Evolutionary conservation across 2,329 filamentous ascomycete genomes (phyloP).

Genomic region (Ilyonectria destructans): DNA sequence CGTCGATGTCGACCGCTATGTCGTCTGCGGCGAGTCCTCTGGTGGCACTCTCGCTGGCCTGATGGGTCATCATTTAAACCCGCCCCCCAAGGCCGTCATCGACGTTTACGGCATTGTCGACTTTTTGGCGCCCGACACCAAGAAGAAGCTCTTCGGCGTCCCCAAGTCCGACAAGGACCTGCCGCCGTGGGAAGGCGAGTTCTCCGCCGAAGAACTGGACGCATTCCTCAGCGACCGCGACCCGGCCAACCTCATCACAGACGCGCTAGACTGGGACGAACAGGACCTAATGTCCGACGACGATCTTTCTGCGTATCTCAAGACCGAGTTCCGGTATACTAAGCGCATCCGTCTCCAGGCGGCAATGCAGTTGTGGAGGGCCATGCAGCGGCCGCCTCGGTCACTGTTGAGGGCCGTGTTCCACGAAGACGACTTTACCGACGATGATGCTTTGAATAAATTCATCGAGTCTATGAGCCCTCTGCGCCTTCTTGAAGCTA

Average conservation of each 20-base stretch:
- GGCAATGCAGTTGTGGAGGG: conserved; percentile 11
- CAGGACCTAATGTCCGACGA: conserved; percentile 3
- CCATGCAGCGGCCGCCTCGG: conserved; percentile 9
- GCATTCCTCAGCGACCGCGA: conserved; percentile 8
- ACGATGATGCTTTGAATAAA: neutral
- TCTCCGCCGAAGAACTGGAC: conserved; percentile 7
- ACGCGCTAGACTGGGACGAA: conserved; percentile 13
- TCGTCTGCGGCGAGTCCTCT: conserved; percentile 14
- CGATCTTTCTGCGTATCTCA: conserved; percentile 2
- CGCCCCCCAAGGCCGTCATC: conserved; percentile 5
- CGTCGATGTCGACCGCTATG: conserved; percentile 12
- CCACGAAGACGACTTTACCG: neutral
- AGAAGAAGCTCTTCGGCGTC: conserved; percentile 4
- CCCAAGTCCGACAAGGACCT: neutral
- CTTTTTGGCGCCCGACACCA: conserved; percentile 1
- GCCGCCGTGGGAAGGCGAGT: conserved; percentile 11
- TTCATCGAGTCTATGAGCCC: conserved; percentile 12
- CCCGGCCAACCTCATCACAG: conserved; percentile 10
- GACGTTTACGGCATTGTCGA: conserved; percentile 13
- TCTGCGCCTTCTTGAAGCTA: conserved; percentile 1
- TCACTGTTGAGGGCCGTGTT: conserved; percentile 6
- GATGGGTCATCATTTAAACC: conserved; percentile 4
- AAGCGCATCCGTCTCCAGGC: conserved; percentile 13
- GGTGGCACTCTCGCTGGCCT: conserved; percentile 8
- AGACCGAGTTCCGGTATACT: conserved; percentile 7